A percentile compares a stretch with the other conserved stretches of the same genome.
Conservation (phyloP, 2,329 filamentous ascomycete species). For the Aureobasidium leucospermi region DNA sequence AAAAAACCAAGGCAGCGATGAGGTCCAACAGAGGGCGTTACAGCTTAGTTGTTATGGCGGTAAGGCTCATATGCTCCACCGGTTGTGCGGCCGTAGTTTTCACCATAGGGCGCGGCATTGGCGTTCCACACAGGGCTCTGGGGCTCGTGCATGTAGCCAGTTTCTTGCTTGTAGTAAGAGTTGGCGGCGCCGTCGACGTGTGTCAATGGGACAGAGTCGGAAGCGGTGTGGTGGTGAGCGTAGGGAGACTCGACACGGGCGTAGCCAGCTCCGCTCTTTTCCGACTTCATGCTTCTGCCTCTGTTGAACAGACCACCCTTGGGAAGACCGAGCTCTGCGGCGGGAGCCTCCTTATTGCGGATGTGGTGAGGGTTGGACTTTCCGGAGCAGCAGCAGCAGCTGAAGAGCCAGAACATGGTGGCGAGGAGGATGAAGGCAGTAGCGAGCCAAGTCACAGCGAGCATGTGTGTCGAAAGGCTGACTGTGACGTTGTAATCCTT, state of each 20-base stretch:
- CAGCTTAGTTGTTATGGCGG: neutral
- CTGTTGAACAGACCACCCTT: constrained; percentile 19
- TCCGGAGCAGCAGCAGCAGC: constrained; percentile 84
- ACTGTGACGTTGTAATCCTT: constrained; percentile 65
- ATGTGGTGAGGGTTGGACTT: constrained; percentile 43
- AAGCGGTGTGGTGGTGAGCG: neutral
- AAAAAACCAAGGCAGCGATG: neutral
- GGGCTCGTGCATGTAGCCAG: neutral
- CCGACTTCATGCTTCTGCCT: neutral
- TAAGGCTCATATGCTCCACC: constrained; percentile 4
- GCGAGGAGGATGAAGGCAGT: constrained; percentile 68
- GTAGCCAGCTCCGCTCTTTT: constrained; percentile 4
- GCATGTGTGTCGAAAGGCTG: constrained; percentile 60
- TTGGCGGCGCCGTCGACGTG: neutral
- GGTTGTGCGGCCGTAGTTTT: neutral
- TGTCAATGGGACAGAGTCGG: neutral
- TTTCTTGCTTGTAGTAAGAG: constrained; percentile 10
- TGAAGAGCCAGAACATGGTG: constrained; percentile 84
- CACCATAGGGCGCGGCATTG: neutral
- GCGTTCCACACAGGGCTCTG: constrained; percentile 8
- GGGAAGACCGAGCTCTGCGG: constrained; percentile 24
- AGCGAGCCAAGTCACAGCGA: constrained; percentile 69
- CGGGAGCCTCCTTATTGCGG: constrained; percentile 27
- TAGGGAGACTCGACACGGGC: neutral
- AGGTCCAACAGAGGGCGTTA: neutral